phyloP scores from a whole-genome alignment of 352 stramenopile species.

The Globisporangium camurandrum region DNA sequence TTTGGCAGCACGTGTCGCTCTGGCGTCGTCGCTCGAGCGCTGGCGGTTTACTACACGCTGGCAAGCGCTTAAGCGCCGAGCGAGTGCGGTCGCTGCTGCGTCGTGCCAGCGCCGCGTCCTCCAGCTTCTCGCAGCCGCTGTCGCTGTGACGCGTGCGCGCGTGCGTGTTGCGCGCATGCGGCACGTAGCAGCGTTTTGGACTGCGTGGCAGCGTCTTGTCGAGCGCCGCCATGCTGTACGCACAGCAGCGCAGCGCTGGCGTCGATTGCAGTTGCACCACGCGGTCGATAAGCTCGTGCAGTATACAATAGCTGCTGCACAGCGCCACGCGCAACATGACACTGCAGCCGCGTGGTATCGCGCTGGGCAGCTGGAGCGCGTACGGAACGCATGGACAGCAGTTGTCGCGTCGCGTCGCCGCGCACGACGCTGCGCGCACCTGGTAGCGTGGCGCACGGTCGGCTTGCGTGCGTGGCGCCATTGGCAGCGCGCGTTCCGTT shows the following conservation, averaged over 20 bases:
- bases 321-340: neutral
- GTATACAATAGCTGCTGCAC: neutral
- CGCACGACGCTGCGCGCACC: neutral
- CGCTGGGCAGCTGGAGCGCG: neutral
- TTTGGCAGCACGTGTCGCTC: no score
- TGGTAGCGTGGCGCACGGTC: neutral
- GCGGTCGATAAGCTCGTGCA: neutral
- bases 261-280: neutral
- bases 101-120: neutral
- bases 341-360: conserved; percentile 1
- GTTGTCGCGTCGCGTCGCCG: neutral
- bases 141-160: no score
- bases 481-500: conserved; percentile 1
- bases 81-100: neutral
- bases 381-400: neutral
- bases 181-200: neutral
- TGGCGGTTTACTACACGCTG: neutral
- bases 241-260: neutral
- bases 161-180: neutral
- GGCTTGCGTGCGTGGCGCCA: conserved; percentile 6
- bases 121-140: neutral
- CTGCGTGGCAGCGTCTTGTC: conserved; percentile 1
- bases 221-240: neutral
- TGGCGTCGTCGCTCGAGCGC: neutral
- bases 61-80: no score